A percentile compares a stretch with the other conserved stretches of the same genome.
These are phyloP conservation scores for Penicillium concentricum DNA, from an alignment of 2,329 filamentous ascomycete genomes.

Conservation along the genomic window DNA sequence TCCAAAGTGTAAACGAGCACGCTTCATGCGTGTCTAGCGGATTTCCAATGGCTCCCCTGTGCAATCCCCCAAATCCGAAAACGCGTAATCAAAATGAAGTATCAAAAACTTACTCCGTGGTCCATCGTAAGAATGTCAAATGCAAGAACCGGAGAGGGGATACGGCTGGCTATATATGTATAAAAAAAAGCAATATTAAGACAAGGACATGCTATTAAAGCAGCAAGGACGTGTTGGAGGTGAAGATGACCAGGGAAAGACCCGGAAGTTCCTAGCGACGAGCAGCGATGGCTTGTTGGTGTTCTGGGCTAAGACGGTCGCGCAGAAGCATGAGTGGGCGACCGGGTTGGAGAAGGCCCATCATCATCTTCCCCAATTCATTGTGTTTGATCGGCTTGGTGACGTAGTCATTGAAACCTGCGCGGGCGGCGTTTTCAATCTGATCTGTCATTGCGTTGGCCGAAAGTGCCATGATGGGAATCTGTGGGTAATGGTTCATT, in stretches of 20 bases:
- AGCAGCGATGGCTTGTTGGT: slow-evolving; percentile 13
- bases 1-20: neutral
- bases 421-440: slow-evolving; percentile 46
- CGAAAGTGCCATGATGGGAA: slow-evolving; percentile 51
- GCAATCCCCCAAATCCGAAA: slow-evolving; percentile 4
- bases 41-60: neutral
- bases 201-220: slow-evolving; percentile 2
- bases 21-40: neutral
- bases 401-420: slow-evolving; percentile 51
- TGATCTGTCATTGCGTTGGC: slow-evolving; percentile 53
- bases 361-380: slow-evolving; percentile 51
- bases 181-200: neutral
- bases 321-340: slow-evolving; percentile 44
- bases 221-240: neutral
- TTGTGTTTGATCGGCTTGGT: slow-evolving; percentile 53
- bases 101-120: slow-evolving; percentile 7
- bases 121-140: slow-evolving; percentile 5
- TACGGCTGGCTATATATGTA: neutral
- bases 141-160: neutral
- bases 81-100: neutral
- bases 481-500: slow-evolving; percentile 46
- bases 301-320: slow-evolving; percentile 35
- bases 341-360: slow-evolving; percentile 46
- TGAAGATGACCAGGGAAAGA: neutral
- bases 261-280: slow-evolving; percentile 13